Evolutionary conservation across 495 filamentous ascomycete genomes (phyloP).

Genomic region (Astrothelium subdiscretum): DNA sequence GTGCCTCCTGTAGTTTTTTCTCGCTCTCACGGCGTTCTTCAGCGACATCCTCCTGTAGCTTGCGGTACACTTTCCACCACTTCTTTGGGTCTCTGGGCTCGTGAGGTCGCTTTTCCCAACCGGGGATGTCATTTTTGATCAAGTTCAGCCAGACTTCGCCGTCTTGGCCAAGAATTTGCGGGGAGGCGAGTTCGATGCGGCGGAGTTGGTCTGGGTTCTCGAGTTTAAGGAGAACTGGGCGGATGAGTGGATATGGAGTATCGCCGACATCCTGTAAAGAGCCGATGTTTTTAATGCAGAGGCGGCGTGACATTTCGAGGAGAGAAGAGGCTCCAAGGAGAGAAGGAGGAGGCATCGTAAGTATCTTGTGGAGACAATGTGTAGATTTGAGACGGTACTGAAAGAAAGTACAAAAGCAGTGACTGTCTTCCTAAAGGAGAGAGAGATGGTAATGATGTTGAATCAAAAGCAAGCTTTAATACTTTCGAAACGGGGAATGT

Average conservation of each 20-base stretch:
- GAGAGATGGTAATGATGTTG: neutral
- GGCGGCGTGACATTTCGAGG: constrained; percentile 14
- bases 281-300: constrained; percentile 17
- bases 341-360: constrained; percentile 17
- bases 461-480: neutral
- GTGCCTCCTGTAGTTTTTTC: neutral
- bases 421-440: neutral
- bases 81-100: constrained; percentile 43
- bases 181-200: constrained; percentile 50
- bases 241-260: constrained; percentile 47
- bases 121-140: constrained; percentile 56
- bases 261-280: constrained; percentile 50
- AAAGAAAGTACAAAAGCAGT: too few relatives aligned
- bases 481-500: neutral
- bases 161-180: constrained; percentile 49
- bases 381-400: neutral
- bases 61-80: constrained; percentile 54
- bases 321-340: constrained; percentile 18
- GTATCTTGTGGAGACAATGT: neutral
- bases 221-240: constrained; percentile 49
- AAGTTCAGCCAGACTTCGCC: constrained; percentile 56
- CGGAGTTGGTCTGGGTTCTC: constrained; percentile 55
- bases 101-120: constrained; percentile 44
- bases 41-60: constrained; percentile 8
- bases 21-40: neutral